Evolutionary conservation across 2,329 filamentous ascomycete species (phyloP).

Genomic region (Aureobasidium vineae): DNA sequence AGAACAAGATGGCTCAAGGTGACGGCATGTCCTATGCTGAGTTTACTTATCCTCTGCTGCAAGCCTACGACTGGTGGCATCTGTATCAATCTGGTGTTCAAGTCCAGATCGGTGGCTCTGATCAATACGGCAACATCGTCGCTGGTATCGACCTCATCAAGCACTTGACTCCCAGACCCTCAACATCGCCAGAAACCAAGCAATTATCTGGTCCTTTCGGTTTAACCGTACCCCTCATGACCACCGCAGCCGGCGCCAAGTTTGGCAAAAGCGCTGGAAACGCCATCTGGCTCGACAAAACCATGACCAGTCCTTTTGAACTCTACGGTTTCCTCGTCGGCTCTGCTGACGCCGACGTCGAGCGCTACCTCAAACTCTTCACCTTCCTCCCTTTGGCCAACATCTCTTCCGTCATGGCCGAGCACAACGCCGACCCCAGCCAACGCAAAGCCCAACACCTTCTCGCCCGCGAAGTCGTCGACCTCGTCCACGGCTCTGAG

Average conservation of each 20-base stretch:
- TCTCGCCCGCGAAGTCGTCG: constrained; percentile 77
- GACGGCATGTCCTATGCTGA: constrained; percentile 94
- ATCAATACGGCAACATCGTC: constrained; percentile 95
- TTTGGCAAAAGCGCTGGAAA: constrained; percentile 95
- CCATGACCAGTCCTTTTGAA: constrained; percentile 78
- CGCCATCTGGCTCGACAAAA: constrained; percentile 84
- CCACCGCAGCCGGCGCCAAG: constrained; percentile 80
- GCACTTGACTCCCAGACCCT: constrained; percentile 49
- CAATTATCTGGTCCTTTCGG: constrained; percentile 61
- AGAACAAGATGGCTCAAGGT: constrained; percentile 75
- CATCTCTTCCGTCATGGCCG: constrained; percentile 66
- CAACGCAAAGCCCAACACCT: constrained; percentile 77
- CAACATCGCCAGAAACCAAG: constrained; percentile 51
- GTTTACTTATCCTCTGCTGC: constrained; percentile 88
- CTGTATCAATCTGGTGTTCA: constrained; percentile 71
- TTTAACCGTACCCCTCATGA: constrained; percentile 87
- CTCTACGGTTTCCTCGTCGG: constrained; percentile 88
- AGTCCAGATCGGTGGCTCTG: constrained; percentile 90
- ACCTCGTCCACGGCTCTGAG: constrained; percentile 69
- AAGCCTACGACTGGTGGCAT: constrained; percentile 96
- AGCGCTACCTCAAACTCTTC: constrained; percentile 79
- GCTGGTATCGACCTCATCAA: constrained; percentile 85
- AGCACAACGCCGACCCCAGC: constrained; percentile 66
- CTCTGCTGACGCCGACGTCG: constrained; percentile 76
- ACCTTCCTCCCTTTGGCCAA: constrained; percentile 78